Conservation (phyloP, 495 filamentous ascomycete genomes). For the Aspergillus incahuasiensis region DNA sequence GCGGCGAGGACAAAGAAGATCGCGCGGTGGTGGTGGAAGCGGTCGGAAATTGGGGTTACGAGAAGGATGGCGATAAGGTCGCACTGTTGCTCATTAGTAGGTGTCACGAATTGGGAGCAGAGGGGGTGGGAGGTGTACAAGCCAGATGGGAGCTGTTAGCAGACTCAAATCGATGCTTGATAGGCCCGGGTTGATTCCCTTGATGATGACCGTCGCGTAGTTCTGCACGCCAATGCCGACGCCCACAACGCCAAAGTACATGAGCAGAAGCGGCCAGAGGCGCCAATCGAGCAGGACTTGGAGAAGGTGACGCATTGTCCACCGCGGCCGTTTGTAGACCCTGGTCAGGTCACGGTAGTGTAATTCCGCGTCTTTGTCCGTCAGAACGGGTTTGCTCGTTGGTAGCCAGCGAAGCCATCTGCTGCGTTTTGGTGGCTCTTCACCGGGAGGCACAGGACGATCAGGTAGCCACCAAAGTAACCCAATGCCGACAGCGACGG, state of each 20-base stretch:
- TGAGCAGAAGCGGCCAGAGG: constrained; percentile 75
- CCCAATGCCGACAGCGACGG: constrained; percentile 60
- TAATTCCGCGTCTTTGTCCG: constrained; percentile 69
- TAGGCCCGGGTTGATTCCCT: constrained; percentile 65
- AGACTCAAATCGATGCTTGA: constrained; percentile 73
- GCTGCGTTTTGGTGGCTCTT: constrained; percentile 19
- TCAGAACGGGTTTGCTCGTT: constrained; percentile 61
- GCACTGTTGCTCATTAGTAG: constrained; percentile 48
- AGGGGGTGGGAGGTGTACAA: constrained; percentile 47
- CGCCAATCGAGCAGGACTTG: constrained; percentile 77
- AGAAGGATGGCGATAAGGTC: constrained; percentile 84
- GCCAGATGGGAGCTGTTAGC: constrained; percentile 86
- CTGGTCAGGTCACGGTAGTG: constrained; percentile 82
- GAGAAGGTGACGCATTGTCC: constrained; percentile 64
- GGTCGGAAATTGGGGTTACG: constrained; percentile 78
- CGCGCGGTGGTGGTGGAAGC: constrained; percentile 79
- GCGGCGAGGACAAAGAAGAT: constrained; percentile 74
- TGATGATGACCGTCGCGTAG: constrained; percentile 82
- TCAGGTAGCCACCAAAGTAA: constrained; percentile 91
- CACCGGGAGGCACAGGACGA: constrained; percentile 60
- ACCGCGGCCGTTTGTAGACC: constrained; percentile 67
- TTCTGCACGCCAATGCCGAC: constrained; percentile 86
- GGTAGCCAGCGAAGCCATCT: constrained; percentile 58
- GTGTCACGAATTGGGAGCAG: neutral
- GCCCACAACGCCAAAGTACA: constrained; percentile 94